Percentiles rank a stretch among this genome's conserved stretches.
Conservation (phyloP, 495 filamentous ascomycete species). For the Pseudevernia furfuracea region DNA sequence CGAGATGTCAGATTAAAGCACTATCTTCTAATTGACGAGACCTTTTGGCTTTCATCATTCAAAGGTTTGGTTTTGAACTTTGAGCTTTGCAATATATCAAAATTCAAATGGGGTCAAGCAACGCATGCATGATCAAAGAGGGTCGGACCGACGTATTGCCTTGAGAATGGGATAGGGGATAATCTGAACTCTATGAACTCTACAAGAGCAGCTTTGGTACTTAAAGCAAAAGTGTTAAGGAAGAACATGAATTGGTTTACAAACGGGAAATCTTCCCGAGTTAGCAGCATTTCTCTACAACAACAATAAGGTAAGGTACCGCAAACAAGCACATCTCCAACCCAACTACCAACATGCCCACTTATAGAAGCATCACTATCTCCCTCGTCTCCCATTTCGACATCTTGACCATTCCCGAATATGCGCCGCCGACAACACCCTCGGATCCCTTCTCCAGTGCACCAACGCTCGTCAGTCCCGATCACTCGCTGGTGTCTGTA, state of each 20-base stretch:
- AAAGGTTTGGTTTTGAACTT: neutral
- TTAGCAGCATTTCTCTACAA: neutral
- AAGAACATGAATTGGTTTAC: neutral
- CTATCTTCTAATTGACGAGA: neutral
- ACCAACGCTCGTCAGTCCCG: constrained; percentile 17
- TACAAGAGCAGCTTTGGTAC: neutral
- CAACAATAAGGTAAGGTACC: constrained; percentile 3
- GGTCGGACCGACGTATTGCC: neutral
- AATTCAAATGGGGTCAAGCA: neutral
- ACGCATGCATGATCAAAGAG: neutral
- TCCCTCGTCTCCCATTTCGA: constrained; percentile 23
- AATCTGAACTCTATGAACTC: too few relatives aligned
- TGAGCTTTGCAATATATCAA: neutral
- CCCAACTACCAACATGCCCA: constrained; percentile 20
- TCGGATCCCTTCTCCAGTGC: constrained; percentile 24
- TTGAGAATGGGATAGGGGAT: neutral
- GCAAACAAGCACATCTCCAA: neutral
- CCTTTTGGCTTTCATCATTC: neutral
- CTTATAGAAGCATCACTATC: constrained; percentile 26
- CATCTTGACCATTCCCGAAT: constrained; percentile 22
- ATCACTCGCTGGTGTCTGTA: constrained; percentile 25
- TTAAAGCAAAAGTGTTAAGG: neutral
- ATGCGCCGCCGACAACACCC: constrained; percentile 19
- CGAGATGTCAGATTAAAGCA: neutral
- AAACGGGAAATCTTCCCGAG: neutral